These are phyloP conservation scores for Candida ponderosae DNA, from an alignment of 805 yeast species.

Conservation along the genomic window DNA sequence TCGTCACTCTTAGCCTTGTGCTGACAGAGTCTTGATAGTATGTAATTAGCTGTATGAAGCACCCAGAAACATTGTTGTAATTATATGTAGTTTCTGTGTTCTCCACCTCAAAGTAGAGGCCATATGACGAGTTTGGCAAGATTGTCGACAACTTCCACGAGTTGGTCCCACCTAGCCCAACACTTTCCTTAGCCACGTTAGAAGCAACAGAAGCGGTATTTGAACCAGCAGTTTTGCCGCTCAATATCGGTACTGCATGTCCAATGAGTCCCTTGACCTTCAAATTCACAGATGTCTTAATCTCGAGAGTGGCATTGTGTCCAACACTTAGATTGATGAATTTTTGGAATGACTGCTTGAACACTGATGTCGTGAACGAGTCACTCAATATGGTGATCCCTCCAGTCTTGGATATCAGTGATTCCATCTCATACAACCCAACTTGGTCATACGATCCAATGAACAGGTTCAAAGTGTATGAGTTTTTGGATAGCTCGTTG, in stretches of 20 bases:
- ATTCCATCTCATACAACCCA: constrained; percentile 61
- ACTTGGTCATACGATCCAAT: constrained; percentile 65
- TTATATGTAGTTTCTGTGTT: constrained; percentile 4
- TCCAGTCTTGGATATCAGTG: constrained; percentile 48
- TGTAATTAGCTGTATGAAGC: constrained; percentile 45
- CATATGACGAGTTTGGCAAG: constrained; percentile 52
- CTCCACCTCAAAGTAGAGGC: constrained; percentile 17
- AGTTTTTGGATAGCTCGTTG: constrained; percentile 35
- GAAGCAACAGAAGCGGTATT: too few relatives aligned
- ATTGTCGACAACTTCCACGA: constrained; percentile 55
- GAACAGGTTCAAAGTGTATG: constrained; percentile 49
- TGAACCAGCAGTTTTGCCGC: background rate
- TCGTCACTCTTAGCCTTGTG: constrained; percentile 53
- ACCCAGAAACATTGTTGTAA: constrained; percentile 15
- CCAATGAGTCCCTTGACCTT: constrained; percentile 56
- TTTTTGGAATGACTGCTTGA: constrained; percentile 54
- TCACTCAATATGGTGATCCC: constrained; percentile 58
- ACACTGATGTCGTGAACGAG: constrained; percentile 59
- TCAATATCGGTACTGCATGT: constrained; percentile 42
- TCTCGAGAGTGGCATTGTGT: constrained; percentile 51
- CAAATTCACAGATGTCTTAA: constrained; percentile 41
- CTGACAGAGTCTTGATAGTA: constrained; percentile 59
- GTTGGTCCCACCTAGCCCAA: constrained; percentile 46
- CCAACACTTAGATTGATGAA: constrained; percentile 47
- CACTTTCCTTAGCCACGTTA: background rate